Evolutionary conservation across 2,329 filamentous ascomycete species (phyloP).

Genomic region (Penicillium thymicola): DNA sequence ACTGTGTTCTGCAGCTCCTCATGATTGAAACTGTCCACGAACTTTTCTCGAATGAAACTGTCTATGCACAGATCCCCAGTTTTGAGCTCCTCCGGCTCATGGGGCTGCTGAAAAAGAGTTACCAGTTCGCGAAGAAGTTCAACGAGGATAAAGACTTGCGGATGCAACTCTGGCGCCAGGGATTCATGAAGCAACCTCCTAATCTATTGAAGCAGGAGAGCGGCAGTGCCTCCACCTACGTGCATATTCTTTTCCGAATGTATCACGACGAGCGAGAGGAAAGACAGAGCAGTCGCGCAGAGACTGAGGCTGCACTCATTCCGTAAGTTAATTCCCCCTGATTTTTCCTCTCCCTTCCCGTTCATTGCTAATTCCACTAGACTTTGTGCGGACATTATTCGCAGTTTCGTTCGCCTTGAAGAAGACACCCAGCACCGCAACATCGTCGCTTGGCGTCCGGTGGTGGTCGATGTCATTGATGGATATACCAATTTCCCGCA

Average conservation of each 20-base stretch:
- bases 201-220: constrained; percentile 97
- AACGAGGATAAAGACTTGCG: constrained; percentile 96
- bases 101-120: constrained; percentile 90
- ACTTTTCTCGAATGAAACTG: constrained; percentile 93
- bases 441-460: constrained; percentile 93
- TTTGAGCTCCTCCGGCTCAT: constrained; percentile 86
- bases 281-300: constrained; percentile 70
- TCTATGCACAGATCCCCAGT: constrained; percentile 91
- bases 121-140: constrained; percentile 94
- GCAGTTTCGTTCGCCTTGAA: constrained; percentile 78
- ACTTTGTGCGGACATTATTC: constrained; percentile 90
- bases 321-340: constrained; percentile 51
- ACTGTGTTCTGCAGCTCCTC: constrained; percentile 92
- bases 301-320: constrained; percentile 88
- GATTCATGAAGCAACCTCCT: constrained; percentile 99
- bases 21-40: constrained; percentile 99
- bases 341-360: neutral
- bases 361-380: constrained; percentile 28
- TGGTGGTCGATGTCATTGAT: constrained; percentile 94
- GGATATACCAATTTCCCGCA: constrained; percentile 82
- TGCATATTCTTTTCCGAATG: constrained; percentile 95
- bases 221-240: constrained; percentile 88
- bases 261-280: constrained; percentile 86
- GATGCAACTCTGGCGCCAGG: constrained; percentile 91
- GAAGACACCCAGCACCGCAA: constrained; percentile 97